Conservation (phyloP, 768 basidiomycete species). For the Tephrocybe rancida region DNA sequence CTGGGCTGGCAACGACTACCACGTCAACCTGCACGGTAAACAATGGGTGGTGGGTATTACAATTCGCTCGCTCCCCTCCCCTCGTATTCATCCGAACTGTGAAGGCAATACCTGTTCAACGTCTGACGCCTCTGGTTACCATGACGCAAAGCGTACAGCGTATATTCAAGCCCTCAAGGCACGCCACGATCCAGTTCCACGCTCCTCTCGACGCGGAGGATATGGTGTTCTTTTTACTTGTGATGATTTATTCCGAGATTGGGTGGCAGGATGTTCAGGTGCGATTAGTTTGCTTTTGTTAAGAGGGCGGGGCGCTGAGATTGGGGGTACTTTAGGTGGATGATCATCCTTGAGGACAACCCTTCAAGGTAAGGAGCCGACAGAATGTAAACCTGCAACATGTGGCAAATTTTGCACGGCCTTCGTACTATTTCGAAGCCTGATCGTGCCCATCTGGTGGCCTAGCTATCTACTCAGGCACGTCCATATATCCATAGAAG, state of each 20-base stretch:
- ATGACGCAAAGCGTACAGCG: slow-evolving; percentile 7
- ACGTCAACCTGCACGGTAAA: slow-evolving; percentile 5
- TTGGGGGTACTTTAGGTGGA: neutral
- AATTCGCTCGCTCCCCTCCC: neutral
- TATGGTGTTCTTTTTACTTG: slow-evolving; percentile 11
- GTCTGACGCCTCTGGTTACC: slow-evolving; percentile 4
- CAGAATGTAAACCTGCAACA: too few relatives aligned
- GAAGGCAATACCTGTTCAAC: neutral
- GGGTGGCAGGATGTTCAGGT: slow-evolving; percentile 15
- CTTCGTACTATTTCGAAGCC: too few relatives aligned
- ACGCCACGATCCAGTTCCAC: slow-evolving; percentile 7
- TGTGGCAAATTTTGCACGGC: too few relatives aligned
- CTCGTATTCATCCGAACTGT: neutral
- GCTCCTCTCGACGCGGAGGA: slow-evolving; percentile 1
- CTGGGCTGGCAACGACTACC: slow-evolving; percentile 8
- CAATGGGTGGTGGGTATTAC: slow-evolving; percentile 10
- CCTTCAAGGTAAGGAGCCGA: too few relatives aligned
- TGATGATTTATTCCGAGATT: slow-evolving; percentile 13
- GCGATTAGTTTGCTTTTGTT: neutral
- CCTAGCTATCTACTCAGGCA: too few relatives aligned
- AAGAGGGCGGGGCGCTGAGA: too few relatives aligned
- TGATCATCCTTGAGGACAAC: neutral
- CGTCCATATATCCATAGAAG: too few relatives aligned
- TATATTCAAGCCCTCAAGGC: slow-evolving; percentile 11
- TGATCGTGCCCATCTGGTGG: too few relatives aligned